Conservation (phyloP, 345 rosid genomes). For the Camelina sativa region DNA sequence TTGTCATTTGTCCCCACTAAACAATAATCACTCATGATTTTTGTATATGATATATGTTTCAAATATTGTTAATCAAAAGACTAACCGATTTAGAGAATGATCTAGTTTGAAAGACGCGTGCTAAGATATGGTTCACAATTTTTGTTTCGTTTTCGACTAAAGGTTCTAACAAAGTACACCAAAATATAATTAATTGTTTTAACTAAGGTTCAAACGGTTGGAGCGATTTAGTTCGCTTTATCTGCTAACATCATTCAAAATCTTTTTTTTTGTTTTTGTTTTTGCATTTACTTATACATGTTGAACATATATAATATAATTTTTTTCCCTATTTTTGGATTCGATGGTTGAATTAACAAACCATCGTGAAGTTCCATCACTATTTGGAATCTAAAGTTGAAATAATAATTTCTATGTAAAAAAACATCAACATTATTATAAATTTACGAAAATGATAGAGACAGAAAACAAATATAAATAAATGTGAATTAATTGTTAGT, state of each 20-base stretch:
- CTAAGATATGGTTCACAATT: conserved; percentile 1
- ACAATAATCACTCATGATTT: conserved; percentile 6
- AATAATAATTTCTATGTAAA: neutral
- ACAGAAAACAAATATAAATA: conserved; percentile 19
- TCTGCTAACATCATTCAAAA: too few species aligned
- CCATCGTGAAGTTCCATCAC: too few species aligned
- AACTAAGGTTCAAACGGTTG: too few species aligned
- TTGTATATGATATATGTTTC: neutral
- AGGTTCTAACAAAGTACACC: neutral
- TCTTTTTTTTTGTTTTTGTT: neutral
- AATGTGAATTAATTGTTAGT: conserved; percentile 18
- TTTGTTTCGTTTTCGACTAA: neutral
- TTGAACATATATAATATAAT: neutral
- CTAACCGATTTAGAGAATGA: conserved; percentile 11
- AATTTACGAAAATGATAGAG: conserved; percentile 6
- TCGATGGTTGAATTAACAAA: neutral
- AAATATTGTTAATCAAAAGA: neutral
- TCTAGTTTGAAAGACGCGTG: neutral
- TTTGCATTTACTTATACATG: neutral
- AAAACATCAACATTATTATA: neutral
- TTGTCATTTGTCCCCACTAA: conserved; percentile 35
- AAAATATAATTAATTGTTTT: neutral
- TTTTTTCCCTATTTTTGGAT: neutral
- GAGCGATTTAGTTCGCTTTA: too few species aligned
- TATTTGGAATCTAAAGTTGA: neutral